A percentile compares a stretch with the other conserved stretches of the same genome.
Conservation (phyloP, 2,329 filamentous ascomycete species). For the Colletotrichum chlorophyti region DNA sequence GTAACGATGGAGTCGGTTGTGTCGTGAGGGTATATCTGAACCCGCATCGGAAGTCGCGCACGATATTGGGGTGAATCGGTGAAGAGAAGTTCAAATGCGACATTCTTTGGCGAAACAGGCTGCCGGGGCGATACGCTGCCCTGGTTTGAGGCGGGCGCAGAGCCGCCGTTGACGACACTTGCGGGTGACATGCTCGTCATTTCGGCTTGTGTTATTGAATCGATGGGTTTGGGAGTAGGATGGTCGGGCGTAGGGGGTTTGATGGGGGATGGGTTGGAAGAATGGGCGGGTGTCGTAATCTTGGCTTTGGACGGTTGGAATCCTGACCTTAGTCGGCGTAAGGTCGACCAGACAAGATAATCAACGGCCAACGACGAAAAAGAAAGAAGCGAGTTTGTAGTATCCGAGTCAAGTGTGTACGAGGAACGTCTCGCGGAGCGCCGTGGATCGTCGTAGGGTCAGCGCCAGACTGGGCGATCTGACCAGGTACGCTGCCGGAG, state of each 20-base stretch:
- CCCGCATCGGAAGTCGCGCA: slow-evolving; percentile 81
- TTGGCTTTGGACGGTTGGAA: slow-evolving; percentile 16
- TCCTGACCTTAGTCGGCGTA: slow-evolving; percentile 14
- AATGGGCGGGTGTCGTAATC: slow-evolving; percentile 24
- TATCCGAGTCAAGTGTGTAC: neutral
- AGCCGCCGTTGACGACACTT: slow-evolving; percentile 40
- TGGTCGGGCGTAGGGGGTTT: too few species aligned
- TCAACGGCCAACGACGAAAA: slow-evolving; percentile 32
- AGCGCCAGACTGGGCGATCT: slow-evolving; percentile 27
- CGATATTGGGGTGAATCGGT: slow-evolving; percentile 71
- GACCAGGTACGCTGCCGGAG: slow-evolving; percentile 29
- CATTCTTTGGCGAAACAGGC: slow-evolving; percentile 68
- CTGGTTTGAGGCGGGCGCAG: slow-evolving; percentile 45
- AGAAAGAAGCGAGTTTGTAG: neutral
- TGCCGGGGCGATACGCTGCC: slow-evolving; percentile 56
- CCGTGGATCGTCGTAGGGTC: slow-evolving; percentile 20
- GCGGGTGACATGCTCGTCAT: slow-evolving; percentile 58
- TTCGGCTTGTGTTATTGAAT: slow-evolving; percentile 33
- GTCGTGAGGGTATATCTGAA: slow-evolving; percentile 94
- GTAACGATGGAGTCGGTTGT: slow-evolving; percentile 97
- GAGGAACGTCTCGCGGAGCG: neutral
- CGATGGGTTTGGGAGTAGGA: slow-evolving; percentile 35
- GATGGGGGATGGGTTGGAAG: slow-evolving; percentile 35
- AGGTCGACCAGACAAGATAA: slow-evolving; percentile 30
- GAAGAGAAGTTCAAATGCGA: slow-evolving; percentile 80